These are phyloP conservation scores for Boletus vermiculosoides DNA, from an alignment of 768 basidiomycete genomes.

Conservation along the genomic window DNA sequence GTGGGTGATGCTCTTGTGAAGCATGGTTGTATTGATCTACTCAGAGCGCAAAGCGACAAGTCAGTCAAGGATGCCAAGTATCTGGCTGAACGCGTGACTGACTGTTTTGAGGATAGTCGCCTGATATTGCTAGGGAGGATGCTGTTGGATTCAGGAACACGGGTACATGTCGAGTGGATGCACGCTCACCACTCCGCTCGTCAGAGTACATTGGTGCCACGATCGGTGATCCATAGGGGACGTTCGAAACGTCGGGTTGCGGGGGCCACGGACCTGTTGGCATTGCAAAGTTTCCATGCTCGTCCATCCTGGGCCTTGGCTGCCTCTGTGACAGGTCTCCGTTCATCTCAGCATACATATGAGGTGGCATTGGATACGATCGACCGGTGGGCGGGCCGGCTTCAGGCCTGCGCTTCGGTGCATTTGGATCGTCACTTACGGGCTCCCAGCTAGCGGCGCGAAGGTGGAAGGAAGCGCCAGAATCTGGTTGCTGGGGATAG, in stretches of 20 bases:
- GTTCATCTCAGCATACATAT: slow-evolving; percentile 37
- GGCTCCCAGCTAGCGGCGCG: slow-evolving; percentile 61
- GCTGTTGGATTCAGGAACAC: slow-evolving; percentile 20
- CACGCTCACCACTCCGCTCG: slow-evolving; percentile 52
- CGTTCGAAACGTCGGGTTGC: slow-evolving; percentile 32
- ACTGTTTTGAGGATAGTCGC: slow-evolving; percentile 44
- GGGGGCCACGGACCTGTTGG: slow-evolving; percentile 34
- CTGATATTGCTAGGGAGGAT: slow-evolving; percentile 38
- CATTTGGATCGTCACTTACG: slow-evolving; percentile 36
- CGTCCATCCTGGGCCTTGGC: slow-evolving; percentile 32
- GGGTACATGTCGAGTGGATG: slow-evolving; percentile 8
- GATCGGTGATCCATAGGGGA: slow-evolving; percentile 44
- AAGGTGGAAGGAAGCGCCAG: slow-evolving; percentile 47
- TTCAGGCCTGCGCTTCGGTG: slow-evolving; percentile 36
- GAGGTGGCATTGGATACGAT: slow-evolving; percentile 35
- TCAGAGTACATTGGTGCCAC: slow-evolving; percentile 53
- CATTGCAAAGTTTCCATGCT: slow-evolving; percentile 29
- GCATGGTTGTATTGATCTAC: slow-evolving; percentile 34
- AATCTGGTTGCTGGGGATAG: slow-evolving; percentile 30
- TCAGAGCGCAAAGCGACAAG: background rate
- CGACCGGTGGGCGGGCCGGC: slow-evolving; percentile 31
- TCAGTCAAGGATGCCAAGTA: slow-evolving; percentile 18
- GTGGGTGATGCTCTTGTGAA: slow-evolving; percentile 35
- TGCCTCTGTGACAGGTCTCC: slow-evolving; percentile 31
- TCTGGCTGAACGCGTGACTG: slow-evolving; percentile 28